A percentile compares a stretch with the other conserved stretches of the same genome.
Conservation (phyloP, 2,329 filamentous ascomycete genomes). For the Phyllosticta citribraziliensis region DNA sequence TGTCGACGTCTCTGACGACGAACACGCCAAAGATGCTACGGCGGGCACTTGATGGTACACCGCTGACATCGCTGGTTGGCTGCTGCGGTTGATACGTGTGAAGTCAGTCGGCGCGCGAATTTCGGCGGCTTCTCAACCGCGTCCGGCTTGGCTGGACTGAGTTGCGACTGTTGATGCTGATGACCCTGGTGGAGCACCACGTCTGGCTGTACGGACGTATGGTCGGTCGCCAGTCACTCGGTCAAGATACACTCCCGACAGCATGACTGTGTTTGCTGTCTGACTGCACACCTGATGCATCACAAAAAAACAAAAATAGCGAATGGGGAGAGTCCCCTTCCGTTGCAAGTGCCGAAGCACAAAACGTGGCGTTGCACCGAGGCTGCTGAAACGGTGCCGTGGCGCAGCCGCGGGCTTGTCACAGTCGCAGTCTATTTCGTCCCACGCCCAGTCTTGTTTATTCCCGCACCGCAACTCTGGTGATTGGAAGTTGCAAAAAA, state of each 20-base stretch:
- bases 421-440: background rate
- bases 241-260: background rate
- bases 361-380: background rate
- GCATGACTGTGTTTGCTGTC: background rate
- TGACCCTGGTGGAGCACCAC: background rate
- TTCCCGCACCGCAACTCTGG: background rate
- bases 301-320: background rate
- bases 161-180: background rate
- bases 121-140: background rate
- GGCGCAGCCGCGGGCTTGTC: background rate
- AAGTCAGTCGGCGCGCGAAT: background rate
- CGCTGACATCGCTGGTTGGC: background rate
- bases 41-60: background rate
- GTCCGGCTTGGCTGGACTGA: background rate
- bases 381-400: background rate
- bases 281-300: background rate
- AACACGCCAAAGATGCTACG: background rate
- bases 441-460: background rate
- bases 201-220: background rate
- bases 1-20: background rate
- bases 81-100: background rate
- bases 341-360: background rate
- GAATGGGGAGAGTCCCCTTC: background rate
- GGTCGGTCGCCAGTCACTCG: background rate
- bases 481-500: background rate